phyloP scores from a whole-genome alignment of 805 yeast genomes.

The Candida pseudoglaebosa region DNA sequence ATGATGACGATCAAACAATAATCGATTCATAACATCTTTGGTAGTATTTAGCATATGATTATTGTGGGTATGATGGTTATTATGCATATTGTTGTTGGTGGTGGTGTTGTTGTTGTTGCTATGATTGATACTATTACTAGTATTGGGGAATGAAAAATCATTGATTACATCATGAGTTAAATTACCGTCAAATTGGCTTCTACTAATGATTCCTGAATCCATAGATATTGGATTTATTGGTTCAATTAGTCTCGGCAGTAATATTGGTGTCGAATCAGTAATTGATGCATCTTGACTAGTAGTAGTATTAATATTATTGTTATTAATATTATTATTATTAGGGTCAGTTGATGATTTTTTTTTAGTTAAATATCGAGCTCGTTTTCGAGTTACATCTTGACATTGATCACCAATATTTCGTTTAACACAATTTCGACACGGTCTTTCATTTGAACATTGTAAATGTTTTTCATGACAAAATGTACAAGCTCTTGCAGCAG shows the following conservation, averaged over 20 bases:
- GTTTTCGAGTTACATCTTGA: slow-evolving; percentile 53
- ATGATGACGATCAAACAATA: slow-evolving; percentile 12
- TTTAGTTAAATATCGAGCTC: slow-evolving; percentile 36
- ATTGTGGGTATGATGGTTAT: neutral
- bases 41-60: slow-evolving; percentile 25
- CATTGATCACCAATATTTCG: slow-evolving; percentile 55
- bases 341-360: slow-evolving; percentile 3
- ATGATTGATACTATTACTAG: neutral
- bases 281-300: slow-evolving; percentile 1
- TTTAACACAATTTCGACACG: slow-evolving; percentile 68
- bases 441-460: slow-evolving; percentile 67
- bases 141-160: neutral
- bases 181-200: slow-evolving; percentile 1
- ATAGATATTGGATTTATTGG: neutral
- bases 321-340: neutral
- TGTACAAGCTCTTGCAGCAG: slow-evolving; percentile 65
- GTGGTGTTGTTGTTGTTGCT: neutral
- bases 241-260: neutral
- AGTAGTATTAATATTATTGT: no score
- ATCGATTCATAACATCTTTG: slow-evolving; percentile 22
- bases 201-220: neutral
- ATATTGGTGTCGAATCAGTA: slow-evolving; percentile 1
- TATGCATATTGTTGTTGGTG: neutral
- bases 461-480: slow-evolving; percentile 72
- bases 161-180: neutral